phyloP scores from a whole-genome alignment of 2,329 filamentous ascomycete species.

The Apiospora kogelbergensis region DNA sequence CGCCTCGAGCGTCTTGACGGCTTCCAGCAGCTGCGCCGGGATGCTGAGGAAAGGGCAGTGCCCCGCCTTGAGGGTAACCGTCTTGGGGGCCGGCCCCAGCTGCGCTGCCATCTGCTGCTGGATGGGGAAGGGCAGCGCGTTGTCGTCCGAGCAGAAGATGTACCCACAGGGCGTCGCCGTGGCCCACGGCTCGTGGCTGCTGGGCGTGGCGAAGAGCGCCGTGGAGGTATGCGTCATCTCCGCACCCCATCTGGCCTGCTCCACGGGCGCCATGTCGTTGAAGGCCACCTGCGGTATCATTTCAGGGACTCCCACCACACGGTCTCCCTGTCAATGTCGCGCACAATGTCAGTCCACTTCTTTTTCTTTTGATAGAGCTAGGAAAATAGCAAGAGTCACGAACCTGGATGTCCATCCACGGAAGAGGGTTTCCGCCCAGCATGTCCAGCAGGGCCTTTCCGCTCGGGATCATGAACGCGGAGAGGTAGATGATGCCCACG shows the following conservation, averaged over 20 bases:
- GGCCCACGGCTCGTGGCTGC: constrained; percentile 19
- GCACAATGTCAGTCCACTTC: not conserved
- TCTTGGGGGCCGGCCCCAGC: constrained; percentile 10
- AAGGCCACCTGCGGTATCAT: constrained; percentile 14
- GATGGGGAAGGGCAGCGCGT: constrained; percentile 14
- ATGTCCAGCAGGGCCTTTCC: constrained; percentile 15
- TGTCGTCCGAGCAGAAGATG: constrained; percentile 17
- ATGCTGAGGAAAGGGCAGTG: constrained; percentile 19
- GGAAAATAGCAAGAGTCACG: not conserved
- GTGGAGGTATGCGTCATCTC: constrained; percentile 18
- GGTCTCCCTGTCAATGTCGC: constrained; percentile 16
- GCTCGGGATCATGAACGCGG: constrained; percentile 14
- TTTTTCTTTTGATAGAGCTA: not conserved
- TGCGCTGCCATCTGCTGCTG: constrained; percentile 20
- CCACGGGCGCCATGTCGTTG: constrained; percentile 15
- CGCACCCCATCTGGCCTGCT: constrained; percentile 13
- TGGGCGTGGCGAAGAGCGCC: constrained; percentile 14
- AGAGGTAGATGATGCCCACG: constrained; percentile 12
- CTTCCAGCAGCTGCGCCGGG: constrained; percentile 13
- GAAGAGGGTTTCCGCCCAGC: constrained; percentile 15
- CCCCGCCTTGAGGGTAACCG: constrained; percentile 15
- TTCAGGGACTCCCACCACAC: constrained; percentile 12
- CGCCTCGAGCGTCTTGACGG: constrained; percentile 13
- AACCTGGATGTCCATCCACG: constrained; percentile 19
- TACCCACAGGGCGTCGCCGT: constrained; percentile 16